A percentile compares a stretch with the other conserved stretches of the same genome.
Conservation (phyloP, 1,139 yeast genomes). For the Pneumocystis carinii region DNA sequence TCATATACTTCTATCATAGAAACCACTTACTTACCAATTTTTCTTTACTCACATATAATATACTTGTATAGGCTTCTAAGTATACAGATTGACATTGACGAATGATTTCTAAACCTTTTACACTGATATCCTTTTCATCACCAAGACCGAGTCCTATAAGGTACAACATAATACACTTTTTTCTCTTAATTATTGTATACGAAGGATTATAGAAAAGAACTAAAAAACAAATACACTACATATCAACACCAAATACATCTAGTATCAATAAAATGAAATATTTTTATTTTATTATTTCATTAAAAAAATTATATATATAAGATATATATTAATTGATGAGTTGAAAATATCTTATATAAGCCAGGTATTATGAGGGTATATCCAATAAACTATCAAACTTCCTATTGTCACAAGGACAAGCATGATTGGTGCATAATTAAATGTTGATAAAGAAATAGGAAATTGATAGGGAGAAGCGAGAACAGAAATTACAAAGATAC, state of each 20-base stretch:
- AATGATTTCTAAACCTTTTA: conserved; percentile 78
- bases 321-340: not conserved
- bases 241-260: too few species aligned
- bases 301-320: too few species aligned
- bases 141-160: conserved; percentile 85
- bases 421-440: conserved; percentile 62
- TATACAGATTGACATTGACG: conserved; percentile 75
- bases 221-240: too few species aligned
- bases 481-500: conserved; percentile 44
- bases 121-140: conserved; percentile 79
- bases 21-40: conserved; percentile 20
- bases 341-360: conserved; percentile 6
- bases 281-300: not conserved
- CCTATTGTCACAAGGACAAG: conserved; percentile 41
- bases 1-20: not conserved
- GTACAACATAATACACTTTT: conserved; percentile 51
- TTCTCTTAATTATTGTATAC: too few species aligned
- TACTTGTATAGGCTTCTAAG: conserved; percentile 88
- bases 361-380: conserved; percentile 19
- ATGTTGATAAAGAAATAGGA: conserved; percentile 47
- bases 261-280: not conserved
- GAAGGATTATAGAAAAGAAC: too few species aligned
- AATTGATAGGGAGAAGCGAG: conserved; percentile 52
- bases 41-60: conserved; percentile 77
- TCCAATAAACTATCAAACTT: conserved; percentile 41